Evolutionary conservation across 2,329 filamentous ascomycete species (phyloP).

Genomic region (Hypoxylon sp.): DNA sequence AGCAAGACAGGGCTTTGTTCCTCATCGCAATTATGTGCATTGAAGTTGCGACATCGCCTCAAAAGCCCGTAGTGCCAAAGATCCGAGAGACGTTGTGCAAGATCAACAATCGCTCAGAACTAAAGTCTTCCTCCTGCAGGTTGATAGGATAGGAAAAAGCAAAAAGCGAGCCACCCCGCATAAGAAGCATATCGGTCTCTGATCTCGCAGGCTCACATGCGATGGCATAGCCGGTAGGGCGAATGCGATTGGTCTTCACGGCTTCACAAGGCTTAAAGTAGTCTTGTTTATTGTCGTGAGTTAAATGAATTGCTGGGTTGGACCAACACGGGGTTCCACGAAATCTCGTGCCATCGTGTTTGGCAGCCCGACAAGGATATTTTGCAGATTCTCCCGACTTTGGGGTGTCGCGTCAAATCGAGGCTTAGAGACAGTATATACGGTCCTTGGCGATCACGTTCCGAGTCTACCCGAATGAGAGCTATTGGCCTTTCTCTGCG

Average conservation of each 20-base stretch:
- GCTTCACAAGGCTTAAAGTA: constrained; percentile 12
- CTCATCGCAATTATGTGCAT: too few species aligned
- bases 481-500: neutral
- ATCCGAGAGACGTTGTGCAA: neutral
- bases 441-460: too few species aligned
- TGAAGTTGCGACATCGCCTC: too few species aligned
- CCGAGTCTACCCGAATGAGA: constrained; percentile 7
- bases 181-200: constrained; percentile 27
- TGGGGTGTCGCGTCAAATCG: constrained; percentile 27
- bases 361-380: constrained; percentile 7
- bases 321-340: constrained; percentile 33
- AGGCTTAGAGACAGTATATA: constrained; percentile 1
- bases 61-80: constrained; percentile 8
- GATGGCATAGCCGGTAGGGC: constrained; percentile 16
- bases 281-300: constrained; percentile 26
- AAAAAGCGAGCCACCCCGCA: constrained; percentile 12
- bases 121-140: constrained; percentile 3
- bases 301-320: constrained; percentile 29
- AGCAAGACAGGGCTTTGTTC: constrained; percentile 17
- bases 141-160: constrained; percentile 5
- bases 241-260: constrained; percentile 15
- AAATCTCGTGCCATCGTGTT: constrained; percentile 29
- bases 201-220: constrained; percentile 33
- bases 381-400: constrained; percentile 26
- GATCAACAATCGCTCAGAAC: constrained; percentile 5